A percentile compares a stretch with the other conserved stretches of the same genome.
These are phyloP conservation scores for Oidiodendron maius DNA, from an alignment of 495 filamentous ascomycete genomes.

Conservation along the genomic window DNA sequence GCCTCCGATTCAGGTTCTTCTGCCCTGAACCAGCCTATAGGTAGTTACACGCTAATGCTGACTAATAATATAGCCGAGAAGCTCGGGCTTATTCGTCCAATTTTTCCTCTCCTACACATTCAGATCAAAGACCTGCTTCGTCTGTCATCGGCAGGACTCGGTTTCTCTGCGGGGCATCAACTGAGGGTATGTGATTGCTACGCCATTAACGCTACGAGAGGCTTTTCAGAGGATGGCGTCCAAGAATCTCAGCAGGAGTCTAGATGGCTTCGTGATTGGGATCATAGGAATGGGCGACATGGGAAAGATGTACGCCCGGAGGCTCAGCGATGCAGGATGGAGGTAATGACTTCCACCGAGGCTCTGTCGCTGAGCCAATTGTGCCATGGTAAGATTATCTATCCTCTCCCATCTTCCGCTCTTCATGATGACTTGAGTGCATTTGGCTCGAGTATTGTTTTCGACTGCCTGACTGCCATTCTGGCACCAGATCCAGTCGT, in stretches of 20 bases:
- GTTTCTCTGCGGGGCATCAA: not conserved
- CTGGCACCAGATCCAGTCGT: conserved; percentile 22
- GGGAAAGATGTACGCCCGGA: conserved; percentile 97
- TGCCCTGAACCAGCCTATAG: too few species aligned
- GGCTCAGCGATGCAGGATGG: conserved; percentile 86
- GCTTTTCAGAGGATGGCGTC: conserved; percentile 12
- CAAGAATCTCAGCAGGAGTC: conserved; percentile 24
- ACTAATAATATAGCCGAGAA: too few species aligned
- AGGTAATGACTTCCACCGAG: conserved; percentile 55
- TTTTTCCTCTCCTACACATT: not conserved
- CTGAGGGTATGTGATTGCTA: not conserved
- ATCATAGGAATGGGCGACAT: conserved; percentile 99
- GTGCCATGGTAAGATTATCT: conserved; percentile 17
- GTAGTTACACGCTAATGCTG: too few species aligned
- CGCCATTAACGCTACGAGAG: not conserved
- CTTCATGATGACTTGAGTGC: conserved; percentile 97
- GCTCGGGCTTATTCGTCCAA: too few species aligned
- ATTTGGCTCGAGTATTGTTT: conserved; percentile 98
- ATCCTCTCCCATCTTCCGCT: conserved; percentile 19
- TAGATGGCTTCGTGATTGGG: conserved; percentile 68
- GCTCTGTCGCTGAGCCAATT: conserved; percentile 21
- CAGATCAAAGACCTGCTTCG: not conserved
- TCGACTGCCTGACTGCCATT: conserved; percentile 29
- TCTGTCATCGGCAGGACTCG: not conserved
- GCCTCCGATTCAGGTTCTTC: too few species aligned